Evolutionary conservation across 176 grass and related monocot genomes (phyloP).

Genomic region (Bothriochloa decipiens): DNA sequence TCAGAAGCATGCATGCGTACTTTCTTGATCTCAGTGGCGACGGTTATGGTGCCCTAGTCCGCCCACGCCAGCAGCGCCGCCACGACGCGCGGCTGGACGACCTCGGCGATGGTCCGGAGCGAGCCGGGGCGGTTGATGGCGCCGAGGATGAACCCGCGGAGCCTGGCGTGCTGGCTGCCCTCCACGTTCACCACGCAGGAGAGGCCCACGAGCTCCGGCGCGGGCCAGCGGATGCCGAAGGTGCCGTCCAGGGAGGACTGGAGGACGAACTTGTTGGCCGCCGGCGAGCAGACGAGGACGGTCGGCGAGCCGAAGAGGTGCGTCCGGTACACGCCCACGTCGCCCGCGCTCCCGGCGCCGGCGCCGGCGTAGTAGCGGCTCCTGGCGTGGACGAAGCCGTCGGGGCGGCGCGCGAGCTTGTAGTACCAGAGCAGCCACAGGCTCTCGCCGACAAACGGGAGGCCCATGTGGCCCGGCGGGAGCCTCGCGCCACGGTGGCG

Average conservation of each 20-base stretch:
- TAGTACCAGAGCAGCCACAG: slow-evolving; percentile 46
- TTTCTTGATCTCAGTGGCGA: slow-evolving; percentile 37
- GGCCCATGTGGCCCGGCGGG: slow-evolving; percentile 56
- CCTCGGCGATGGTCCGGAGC: slow-evolving; percentile 20
- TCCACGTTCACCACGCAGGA: slow-evolving; percentile 21
- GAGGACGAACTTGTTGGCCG: slow-evolving; percentile 51
- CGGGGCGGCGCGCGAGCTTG: slow-evolving; percentile 28
- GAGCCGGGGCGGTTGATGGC: slow-evolving; percentile 33
- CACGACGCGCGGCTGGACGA: slow-evolving; percentile 34
- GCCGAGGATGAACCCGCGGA: not conserved
- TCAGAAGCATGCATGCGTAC: not conserved
- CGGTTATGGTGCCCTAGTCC: slow-evolving; percentile 29
- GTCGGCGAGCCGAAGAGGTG: slow-evolving; percentile 43
- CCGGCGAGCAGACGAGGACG: slow-evolving; percentile 41
- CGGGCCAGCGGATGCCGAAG: slow-evolving; percentile 41
- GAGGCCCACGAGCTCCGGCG: slow-evolving; percentile 34
- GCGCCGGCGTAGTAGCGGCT: not conserved
- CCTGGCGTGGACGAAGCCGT: slow-evolving; percentile 28
- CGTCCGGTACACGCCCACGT: slow-evolving; percentile 32
- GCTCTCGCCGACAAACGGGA: slow-evolving; percentile 50
- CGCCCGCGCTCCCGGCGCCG: not conserved
- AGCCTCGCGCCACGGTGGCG: not conserved
- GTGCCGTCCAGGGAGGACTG: slow-evolving; percentile 4
- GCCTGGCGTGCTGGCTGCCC: slow-evolving; percentile 21
- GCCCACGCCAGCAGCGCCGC: slow-evolving; percentile 43